A percentile compares a stretch with the other conserved stretches of the same genome.
Conservation (phyloP, 768 basidiomycete species). For the Trametopsis cervina region DNA sequence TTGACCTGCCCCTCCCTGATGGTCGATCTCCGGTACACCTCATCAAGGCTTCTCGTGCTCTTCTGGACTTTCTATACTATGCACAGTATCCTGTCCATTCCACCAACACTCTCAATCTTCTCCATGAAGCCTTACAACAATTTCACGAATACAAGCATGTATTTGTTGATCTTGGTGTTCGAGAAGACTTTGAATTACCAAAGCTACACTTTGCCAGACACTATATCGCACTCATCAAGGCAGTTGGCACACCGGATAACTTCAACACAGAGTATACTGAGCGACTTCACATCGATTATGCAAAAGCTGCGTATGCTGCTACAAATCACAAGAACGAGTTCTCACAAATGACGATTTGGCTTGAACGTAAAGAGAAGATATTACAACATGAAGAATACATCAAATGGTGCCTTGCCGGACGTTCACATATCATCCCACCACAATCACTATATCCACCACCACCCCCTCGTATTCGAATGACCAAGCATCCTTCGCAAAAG, state of each 20-base stretch:
- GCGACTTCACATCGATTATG: too few species aligned
- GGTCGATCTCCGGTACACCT: conserved; percentile 5
- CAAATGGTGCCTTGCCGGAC: too few species aligned
- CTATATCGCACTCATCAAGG: conserved; percentile 12
- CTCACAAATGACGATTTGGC: conserved; percentile 32
- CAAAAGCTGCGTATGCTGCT: conserved; percentile 29
- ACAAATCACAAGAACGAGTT: conserved; percentile 24
- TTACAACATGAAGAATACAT: too few species aligned
- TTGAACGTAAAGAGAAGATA: conserved; percentile 27
- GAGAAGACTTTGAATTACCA: conserved; percentile 15
- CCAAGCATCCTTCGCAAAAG: conserved; percentile 20
- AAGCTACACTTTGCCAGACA: conserved; percentile 20
- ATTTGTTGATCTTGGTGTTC: conserved; percentile 18
- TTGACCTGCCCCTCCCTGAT: conserved; percentile 11
- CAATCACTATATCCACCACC: too few species aligned
- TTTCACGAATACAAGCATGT: conserved; percentile 21
- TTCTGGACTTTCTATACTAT: conserved; percentile 22
- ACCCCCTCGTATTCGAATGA: conserved; percentile 13
- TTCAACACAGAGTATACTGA: conserved; percentile 25
- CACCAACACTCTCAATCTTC: not conserved
- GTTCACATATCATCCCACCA: too few species aligned
- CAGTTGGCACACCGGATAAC: conserved; percentile 18
- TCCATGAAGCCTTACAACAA: conserved; percentile 5
- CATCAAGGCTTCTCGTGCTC: conserved; percentile 11
- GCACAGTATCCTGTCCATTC: conserved; percentile 19